Percentiles rank a stretch among this genome's conserved stretches.
Evolutionary conservation across 805 yeast genomes (phyloP).

Genomic region (Komagataella populi): DNA sequence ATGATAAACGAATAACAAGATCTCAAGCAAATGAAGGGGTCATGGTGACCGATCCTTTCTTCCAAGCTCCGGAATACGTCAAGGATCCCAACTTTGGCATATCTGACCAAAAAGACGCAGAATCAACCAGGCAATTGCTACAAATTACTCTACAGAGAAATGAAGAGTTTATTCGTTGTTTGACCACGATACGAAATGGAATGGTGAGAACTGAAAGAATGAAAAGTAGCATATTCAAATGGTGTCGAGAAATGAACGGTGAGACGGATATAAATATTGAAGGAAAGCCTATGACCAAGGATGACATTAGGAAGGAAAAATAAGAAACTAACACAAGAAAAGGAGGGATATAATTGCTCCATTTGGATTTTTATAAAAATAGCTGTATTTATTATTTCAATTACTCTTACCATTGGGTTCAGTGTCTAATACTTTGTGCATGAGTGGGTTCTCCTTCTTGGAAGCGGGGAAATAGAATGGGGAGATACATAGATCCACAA

Average conservation of each 20-base stretch:
- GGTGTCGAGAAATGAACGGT: slow-evolving; percentile 82
- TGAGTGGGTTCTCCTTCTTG: not conserved
- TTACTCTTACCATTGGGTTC: not conserved
- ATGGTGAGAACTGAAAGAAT: slow-evolving; percentile 67
- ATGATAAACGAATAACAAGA: slow-evolving; percentile 8
- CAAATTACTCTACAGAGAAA: slow-evolving; percentile 73
- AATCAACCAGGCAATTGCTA: slow-evolving; percentile 56
- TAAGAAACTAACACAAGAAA: not conserved
- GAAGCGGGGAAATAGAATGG: slow-evolving; percentile 21
- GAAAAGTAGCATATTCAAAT: slow-evolving; percentile 52
- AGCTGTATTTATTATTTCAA: too few relatives aligned
- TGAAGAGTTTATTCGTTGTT: slow-evolving; percentile 75
- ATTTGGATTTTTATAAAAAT: not conserved
- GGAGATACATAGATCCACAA: slow-evolving; percentile 30
- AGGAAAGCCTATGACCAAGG: not conserved
- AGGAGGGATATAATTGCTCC: not conserved
- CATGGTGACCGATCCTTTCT: slow-evolving; percentile 40
- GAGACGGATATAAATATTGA: slow-evolving; percentile 11
- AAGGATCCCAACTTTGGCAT: slow-evolving; percentile 35
- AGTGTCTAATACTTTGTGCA: not conserved
- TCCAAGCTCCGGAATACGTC: slow-evolving; percentile 40
- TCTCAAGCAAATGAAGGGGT: slow-evolving; percentile 4
- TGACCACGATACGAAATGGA: slow-evolving; percentile 62
- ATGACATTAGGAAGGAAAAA: not conserved
- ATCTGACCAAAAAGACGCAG: slow-evolving; percentile 40